Evolutionary conservation across 768 basidiomycete species (phyloP).

Genomic region (Leucogyrophana mollusca): DNA sequence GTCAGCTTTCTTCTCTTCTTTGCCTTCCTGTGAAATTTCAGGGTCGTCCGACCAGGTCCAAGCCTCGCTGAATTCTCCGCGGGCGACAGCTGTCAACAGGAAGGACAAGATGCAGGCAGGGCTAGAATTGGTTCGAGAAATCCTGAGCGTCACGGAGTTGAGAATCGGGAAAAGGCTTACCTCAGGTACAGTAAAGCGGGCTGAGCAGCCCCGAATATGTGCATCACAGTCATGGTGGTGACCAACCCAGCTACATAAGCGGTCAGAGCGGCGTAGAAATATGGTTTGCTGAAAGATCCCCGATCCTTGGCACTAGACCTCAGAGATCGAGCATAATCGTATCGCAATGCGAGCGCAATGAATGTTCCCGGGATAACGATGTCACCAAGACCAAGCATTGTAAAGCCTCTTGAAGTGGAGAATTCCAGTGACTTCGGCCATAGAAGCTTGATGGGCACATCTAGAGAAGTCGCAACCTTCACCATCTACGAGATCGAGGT

Average conservation of each 20-base stretch:
- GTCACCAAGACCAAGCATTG: slow-evolving; percentile 93
- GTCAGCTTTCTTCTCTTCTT: slow-evolving; percentile 10
- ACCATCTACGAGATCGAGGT: slow-evolving; percentile 65
- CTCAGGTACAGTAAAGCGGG: slow-evolving; percentile 92
- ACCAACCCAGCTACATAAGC: slow-evolving; percentile 76
- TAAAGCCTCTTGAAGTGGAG: slow-evolving; percentile 56
- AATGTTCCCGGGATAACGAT: slow-evolving; percentile 70
- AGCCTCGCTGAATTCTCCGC: slow-evolving; percentile 68
- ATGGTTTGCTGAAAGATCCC: slow-evolving; percentile 59
- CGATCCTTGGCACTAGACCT: slow-evolving; percentile 21
- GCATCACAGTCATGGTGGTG: slow-evolving; percentile 85
- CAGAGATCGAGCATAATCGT: slow-evolving; percentile 59
- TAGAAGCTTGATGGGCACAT: slow-evolving; percentile 91
- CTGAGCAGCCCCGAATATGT: slow-evolving; percentile 71
- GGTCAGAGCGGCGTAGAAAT: slow-evolving; percentile 66
- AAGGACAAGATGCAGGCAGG: slow-evolving; percentile 80
- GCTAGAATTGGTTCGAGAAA: slow-evolving; percentile 32
- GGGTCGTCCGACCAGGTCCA: slow-evolving; percentile 73
- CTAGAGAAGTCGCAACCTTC: slow-evolving; percentile 84
- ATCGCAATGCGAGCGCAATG: slow-evolving; percentile 82
- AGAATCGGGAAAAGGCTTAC: slow-evolving; percentile 41
- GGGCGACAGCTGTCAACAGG: slow-evolving; percentile 49
- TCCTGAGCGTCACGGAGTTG: not conserved
- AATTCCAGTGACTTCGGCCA: slow-evolving; percentile 71
- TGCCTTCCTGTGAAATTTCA: slow-evolving; percentile 20